Evolutionary conservation across 225 moss, liverwort and hornwort species (phyloP).

Genomic region (Anthoceros angustus): DNA sequence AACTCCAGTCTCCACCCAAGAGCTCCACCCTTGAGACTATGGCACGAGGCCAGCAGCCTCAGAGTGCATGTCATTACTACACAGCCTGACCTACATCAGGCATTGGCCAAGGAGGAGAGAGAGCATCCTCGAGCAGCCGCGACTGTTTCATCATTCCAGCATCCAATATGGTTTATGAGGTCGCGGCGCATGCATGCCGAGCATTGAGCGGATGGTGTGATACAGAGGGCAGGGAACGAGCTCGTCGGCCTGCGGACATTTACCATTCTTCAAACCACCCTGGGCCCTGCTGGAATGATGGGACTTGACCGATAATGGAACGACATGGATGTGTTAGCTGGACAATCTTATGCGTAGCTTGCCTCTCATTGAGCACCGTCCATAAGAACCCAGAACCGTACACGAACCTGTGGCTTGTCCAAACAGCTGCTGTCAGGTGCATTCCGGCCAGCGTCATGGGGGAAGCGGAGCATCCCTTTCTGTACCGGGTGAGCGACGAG

Average conservation of each 20-base stretch:
- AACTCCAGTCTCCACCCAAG: conserved; percentile 49
- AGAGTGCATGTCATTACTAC: too few relatives aligned
- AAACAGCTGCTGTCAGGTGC: too few relatives aligned
- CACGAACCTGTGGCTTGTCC: too few relatives aligned
- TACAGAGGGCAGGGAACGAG: too few relatives aligned
- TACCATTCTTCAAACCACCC: conserved; percentile 63
- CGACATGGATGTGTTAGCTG: conserved; percentile 68
- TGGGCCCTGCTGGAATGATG: conserved; percentile 59
- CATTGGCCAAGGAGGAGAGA: conserved; percentile 40
- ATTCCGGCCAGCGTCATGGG: too few relatives aligned
- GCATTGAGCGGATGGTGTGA: conserved; percentile 40
- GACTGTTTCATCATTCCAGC: conserved; percentile 19
- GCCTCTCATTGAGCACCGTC: too few relatives aligned
- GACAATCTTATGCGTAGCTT: conserved; percentile 69
- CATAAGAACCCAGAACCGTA: too few relatives aligned
- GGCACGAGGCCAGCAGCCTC: conserved; percentile 41
- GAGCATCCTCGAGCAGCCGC: conserved; percentile 21
- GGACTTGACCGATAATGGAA: conserved; percentile 64
- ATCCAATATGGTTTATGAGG: conserved; percentile 36
- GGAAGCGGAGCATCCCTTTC: too few relatives aligned
- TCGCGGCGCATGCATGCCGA: conserved; percentile 31
- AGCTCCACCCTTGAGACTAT: conserved; percentile 39
- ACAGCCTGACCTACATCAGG: conserved; percentile 31
- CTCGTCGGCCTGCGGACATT: conserved; percentile 60
- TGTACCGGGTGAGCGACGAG: too few relatives aligned